Conservation (phyloP, 1,139 yeast species). For the Yamadazyma jaroonii region DNA sequence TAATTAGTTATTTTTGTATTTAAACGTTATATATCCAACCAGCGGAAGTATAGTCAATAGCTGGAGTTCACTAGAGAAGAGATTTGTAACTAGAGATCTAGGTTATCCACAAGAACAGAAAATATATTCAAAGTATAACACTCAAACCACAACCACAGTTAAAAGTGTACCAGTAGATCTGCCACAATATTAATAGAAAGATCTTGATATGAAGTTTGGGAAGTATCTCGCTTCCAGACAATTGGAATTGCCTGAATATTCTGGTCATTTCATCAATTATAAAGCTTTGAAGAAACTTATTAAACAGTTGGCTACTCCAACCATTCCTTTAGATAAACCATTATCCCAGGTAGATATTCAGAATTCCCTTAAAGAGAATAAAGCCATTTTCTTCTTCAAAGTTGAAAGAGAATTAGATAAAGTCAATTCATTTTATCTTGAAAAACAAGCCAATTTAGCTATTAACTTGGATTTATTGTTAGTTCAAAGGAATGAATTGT, state of each 20-base stretch:
- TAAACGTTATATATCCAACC: too few relatives aligned
- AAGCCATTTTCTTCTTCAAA: slow-evolving; percentile 89
- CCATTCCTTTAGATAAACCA: slow-evolving; percentile 13
- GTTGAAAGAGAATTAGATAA: slow-evolving; percentile 93
- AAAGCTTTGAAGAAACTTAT: slow-evolving; percentile 84
- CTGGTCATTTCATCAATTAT: slow-evolving; percentile 90
- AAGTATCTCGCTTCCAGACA: slow-evolving; percentile 92
- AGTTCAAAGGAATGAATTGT: slow-evolving; percentile 65
- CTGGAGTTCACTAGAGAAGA: too few relatives aligned
- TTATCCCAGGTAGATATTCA: slow-evolving; percentile 39
- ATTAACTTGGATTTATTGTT: slow-evolving; percentile 73
- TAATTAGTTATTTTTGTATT: too few relatives aligned
- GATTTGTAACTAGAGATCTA: too few relatives aligned
- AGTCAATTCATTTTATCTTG: slow-evolving; percentile 84
- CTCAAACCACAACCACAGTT: too few relatives aligned
- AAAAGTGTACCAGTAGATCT: background rate
- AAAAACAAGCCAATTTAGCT: slow-evolving; percentile 83
- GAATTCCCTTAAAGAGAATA: slow-evolving; percentile 77
- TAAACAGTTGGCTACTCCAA: slow-evolving; percentile 58
- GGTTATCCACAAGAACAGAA: too few relatives aligned
- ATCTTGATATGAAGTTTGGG: slow-evolving; percentile 90
- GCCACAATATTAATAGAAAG: too few relatives aligned
- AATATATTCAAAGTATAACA: too few relatives aligned
- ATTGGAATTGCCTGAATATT: slow-evolving; percentile 90
- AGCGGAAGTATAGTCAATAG: too few relatives aligned